phyloP scores from a whole-genome alignment of 139 green algal genomes.

The Micromonas pusilla region DNA sequence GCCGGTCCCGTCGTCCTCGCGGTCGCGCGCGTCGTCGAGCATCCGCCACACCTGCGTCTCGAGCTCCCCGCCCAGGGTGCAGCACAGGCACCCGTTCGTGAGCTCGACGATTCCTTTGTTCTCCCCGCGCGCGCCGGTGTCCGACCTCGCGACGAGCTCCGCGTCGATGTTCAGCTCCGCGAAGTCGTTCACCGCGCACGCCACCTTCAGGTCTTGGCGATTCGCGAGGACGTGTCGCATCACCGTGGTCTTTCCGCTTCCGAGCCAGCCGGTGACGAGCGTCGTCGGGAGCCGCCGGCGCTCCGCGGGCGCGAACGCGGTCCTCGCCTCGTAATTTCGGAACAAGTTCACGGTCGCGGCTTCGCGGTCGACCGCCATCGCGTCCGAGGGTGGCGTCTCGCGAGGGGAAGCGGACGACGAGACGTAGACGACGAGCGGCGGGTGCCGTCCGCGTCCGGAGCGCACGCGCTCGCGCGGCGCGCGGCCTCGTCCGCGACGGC shows the following conservation, averaged over 20 bases:
- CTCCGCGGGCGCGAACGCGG: not conserved
- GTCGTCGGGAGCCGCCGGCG: conserved; percentile 1
- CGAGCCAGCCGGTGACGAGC: conserved; percentile 31
- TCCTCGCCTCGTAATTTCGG: conserved; percentile 10
- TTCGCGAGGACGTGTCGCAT: conserved; percentile 58
- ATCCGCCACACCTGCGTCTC: not conserved
- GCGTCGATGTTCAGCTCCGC: conserved; percentile 74
- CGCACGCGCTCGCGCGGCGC: too few species aligned
- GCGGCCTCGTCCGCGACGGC: too few species aligned
- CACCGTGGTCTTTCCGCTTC: conserved; percentile 63
- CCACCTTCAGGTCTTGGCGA: conserved; percentile 43
- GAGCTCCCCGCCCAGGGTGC: conserved; percentile 66
- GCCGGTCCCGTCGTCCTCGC: not conserved
- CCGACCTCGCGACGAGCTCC: conserved; percentile 38
- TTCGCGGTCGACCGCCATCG: too few species aligned
- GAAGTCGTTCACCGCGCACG: conserved; percentile 77
- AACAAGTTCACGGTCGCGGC: conserved; percentile 19
- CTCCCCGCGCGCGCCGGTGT: conserved; percentile 19
- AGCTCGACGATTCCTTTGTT: conserved; percentile 48
- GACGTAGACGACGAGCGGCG: too few species aligned
- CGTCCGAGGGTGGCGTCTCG: too few species aligned
- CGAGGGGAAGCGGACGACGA: too few species aligned
- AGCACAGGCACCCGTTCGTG: conserved; percentile 81
- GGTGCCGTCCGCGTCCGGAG: too few species aligned
- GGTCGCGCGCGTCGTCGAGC: not conserved